These are phyloP conservation scores for Xylaria sp. DNA, from an alignment of 2,329 filamentous ascomycete species.

Conservation along the genomic window DNA sequence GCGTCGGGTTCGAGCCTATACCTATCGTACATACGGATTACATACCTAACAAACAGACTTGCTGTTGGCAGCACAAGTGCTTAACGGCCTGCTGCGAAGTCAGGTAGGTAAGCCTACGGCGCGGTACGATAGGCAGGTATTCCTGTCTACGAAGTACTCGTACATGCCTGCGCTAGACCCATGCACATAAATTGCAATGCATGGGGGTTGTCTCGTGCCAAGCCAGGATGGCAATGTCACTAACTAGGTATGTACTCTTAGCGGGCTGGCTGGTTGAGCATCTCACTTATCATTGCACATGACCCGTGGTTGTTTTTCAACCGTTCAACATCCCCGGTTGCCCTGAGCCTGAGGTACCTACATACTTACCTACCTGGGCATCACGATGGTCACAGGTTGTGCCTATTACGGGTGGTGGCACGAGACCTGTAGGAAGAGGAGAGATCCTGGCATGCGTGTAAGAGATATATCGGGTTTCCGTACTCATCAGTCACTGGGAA, in stretches of 20 bases:
- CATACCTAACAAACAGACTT: no score
- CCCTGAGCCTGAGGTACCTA: no score
- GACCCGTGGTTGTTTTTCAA: background rate
- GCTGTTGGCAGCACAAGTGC: no score
- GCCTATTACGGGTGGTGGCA: background rate
- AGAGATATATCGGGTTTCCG: background rate
- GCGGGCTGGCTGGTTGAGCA: no score
- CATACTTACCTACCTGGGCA: background rate
- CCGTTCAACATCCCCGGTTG: no score
- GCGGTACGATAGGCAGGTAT: background rate
- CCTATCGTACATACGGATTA: no score
- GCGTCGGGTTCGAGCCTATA: no score
- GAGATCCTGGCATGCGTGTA: background rate
- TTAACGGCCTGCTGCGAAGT: no score
- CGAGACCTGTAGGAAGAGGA: background rate
- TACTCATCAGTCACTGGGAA: background rate
- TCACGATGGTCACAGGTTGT: background rate
- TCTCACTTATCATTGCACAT: background rate
- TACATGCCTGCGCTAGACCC: background rate
- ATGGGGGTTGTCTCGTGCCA: background rate
- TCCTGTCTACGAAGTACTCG: background rate
- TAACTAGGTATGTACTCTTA: no score
- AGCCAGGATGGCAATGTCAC: background rate
- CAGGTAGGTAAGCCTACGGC: background rate
- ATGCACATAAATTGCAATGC: background rate